Conservation (phyloP, 1,284 basidiomycete genomes). For the Tilletia caries region DNA sequence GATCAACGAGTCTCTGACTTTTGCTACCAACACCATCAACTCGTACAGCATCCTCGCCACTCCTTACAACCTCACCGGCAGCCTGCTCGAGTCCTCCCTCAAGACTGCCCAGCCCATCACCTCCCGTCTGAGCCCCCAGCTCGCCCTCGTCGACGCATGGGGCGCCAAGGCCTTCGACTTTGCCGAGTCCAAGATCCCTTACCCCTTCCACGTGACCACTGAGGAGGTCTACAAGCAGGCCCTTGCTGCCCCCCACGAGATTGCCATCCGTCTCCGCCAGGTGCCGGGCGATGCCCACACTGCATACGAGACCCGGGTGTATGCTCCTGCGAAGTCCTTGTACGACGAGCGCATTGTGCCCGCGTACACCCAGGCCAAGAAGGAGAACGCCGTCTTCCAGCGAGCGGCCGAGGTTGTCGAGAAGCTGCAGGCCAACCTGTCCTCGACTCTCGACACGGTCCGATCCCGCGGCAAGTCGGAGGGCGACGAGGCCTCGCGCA, state of each 20-base stretch:
- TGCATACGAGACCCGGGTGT: constrained; percentile 43
- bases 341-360: constrained; percentile 42
- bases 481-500: constrained; percentile 40
- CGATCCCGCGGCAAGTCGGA: constrained; percentile 38
- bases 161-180: constrained; percentile 45
- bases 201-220: constrained; percentile 51
- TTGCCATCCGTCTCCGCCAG: constrained; percentile 26
- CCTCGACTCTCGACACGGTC: constrained; percentile 39
- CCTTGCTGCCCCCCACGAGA: constrained; percentile 39
- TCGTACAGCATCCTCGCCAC: constrained; percentile 39
- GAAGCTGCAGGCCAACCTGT: constrained; percentile 39
- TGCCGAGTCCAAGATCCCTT: constrained; percentile 46
- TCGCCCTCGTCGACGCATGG: constrained; percentile 41
- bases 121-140: constrained; percentile 41
- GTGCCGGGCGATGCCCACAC: constrained; percentile 35
- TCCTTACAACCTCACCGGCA: constrained; percentile 39
- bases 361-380: constrained; percentile 47
- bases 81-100: constrained; percentile 34
- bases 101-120: constrained; percentile 43
- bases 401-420: constrained; percentile 43
- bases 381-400: constrained; percentile 46
- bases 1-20: constrained; percentile 40
- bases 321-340: constrained; percentile 38
- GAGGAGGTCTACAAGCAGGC: constrained; percentile 36
- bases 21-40: constrained; percentile 43